phyloP scores from a whole-genome alignment of 1,284 basidiomycete species.

The Kalmanozyma brasiliensis region DNA sequence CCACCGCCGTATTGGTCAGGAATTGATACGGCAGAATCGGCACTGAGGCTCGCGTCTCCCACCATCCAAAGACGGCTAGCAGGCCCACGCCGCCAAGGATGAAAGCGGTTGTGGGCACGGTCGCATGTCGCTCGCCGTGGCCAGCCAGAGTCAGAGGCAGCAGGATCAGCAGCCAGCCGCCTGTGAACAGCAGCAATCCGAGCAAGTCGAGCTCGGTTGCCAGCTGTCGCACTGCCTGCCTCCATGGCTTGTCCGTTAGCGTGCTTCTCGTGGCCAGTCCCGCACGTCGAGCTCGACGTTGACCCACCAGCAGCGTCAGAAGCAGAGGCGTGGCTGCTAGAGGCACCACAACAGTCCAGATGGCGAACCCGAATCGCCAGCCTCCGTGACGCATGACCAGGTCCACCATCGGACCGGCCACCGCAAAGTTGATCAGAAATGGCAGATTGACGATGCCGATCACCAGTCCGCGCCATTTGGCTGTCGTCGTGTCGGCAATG shows the following conservation, averaged over 20 bases:
- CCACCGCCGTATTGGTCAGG: conserved; percentile 65
- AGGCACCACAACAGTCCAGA: conserved; percentile 68
- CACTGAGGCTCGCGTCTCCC: conserved; percentile 68
- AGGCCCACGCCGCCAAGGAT: conserved; percentile 69
- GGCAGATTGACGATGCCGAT: conserved; percentile 73
- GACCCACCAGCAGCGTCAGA: conserved; percentile 59
- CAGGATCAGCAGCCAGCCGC: conserved; percentile 73
- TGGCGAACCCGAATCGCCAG: conserved; percentile 82
- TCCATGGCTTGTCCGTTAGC: conserved; percentile 38
- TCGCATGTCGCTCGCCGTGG: conserved; percentile 41
- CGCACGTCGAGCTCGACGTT: conserved; percentile 50
- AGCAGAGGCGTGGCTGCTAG: conserved; percentile 62
- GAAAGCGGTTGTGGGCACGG: conserved; percentile 27
- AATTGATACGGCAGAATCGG: conserved; percentile 70
- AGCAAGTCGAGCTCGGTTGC: conserved; percentile 74
- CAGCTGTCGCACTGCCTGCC: conserved; percentile 36
- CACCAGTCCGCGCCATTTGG: conserved; percentile 81
- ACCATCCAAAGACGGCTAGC: conserved; percentile 69
- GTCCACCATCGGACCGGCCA: conserved; percentile 76
- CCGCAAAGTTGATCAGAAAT: conserved; percentile 74
- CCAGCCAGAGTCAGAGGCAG: conserved; percentile 75
- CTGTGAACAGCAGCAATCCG: conserved; percentile 77
- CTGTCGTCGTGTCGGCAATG: conserved; percentile 79
- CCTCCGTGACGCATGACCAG: conserved; percentile 71
- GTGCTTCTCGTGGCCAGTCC: conserved; percentile 43